Percentiles rank a stretch among this genome's conserved stretches.
These are phyloP conservation scores for Colletotrichum acutatum DNA, from an alignment of 2,329 filamentous ascomycete species.

Conservation along the genomic window DNA sequence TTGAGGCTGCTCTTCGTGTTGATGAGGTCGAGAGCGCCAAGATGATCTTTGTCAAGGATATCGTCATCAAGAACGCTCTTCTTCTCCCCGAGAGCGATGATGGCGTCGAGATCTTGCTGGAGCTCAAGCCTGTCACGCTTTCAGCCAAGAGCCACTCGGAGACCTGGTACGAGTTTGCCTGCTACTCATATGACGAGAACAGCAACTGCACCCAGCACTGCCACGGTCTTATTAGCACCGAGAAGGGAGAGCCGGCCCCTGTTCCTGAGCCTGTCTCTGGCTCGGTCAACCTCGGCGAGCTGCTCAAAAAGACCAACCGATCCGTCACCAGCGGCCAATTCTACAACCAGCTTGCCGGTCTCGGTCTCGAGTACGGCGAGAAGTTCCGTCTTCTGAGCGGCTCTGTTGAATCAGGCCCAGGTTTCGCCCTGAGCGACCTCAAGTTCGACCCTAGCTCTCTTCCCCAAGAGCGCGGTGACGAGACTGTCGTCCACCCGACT, in stretches of 20 bases:
- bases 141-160: conserved; percentile 38
- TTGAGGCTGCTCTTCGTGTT: conserved; percentile 41
- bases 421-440: conserved; percentile 16
- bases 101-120: conserved; percentile 40
- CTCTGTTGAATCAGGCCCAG: conserved; percentile 39
- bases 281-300: conserved; percentile 17
- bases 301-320: conserved; percentile 39
- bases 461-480: conserved; percentile 31
- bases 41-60: conserved; percentile 37
- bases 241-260: conserved; percentile 33
- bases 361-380: conserved; percentile 40
- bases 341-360: conserved; percentile 39
- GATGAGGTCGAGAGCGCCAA: conserved; percentile 34
- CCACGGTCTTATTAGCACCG: conserved; percentile 37
- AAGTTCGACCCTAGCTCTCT: not conserved
- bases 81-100: conserved; percentile 39
- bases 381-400: conserved; percentile 39
- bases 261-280: conserved; percentile 26
- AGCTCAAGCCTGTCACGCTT: conserved; percentile 38
- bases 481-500: conserved; percentile 40
- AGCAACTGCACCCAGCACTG: conserved; percentile 40
- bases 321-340: conserved; percentile 37
- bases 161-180: conserved; percentile 41
- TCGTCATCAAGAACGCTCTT: conserved; percentile 40
- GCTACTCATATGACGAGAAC: conserved; percentile 42